Base-by-base conservation (phyloP, 2,329 filamentous ascomycete genomes). In the Fusarium lyarnte region DNA sequence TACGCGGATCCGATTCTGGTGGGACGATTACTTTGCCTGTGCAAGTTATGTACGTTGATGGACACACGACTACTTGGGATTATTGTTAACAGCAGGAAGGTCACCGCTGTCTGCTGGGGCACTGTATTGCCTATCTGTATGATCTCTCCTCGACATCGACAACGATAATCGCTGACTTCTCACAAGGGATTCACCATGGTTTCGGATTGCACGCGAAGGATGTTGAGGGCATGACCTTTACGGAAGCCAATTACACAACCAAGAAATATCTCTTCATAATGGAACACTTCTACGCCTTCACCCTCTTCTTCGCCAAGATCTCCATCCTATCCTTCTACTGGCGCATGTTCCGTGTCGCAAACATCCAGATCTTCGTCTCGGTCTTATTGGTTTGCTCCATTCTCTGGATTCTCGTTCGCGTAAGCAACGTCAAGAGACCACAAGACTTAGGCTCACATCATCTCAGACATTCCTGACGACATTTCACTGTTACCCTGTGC, bases 321-420 rank as follows among this genome's bases (percentile, higher is more conserved):
- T 72, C 79, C 2, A 75, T 81, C 10, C 65, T 81, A 6, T 65
- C 49, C 11, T 78, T 81, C 23, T 81, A 81, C 61, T 80, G 77
- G 78, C 77, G 79, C 17, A 70, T 81, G 52, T 81, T 81, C 36
- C 59, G 74, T 3, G 74, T 77, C 19, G 63, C 74, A 14, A 76
- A 76, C 29, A 77, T 77, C 53, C 73, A 73, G 23, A 25, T 76
- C 2, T 65, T 76, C 8, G 75, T 80, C 43, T 63, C 70, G 1
- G 46, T 80, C 8, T 35, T 81, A 4, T 35, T 76, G 19, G 74
- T 42, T 2, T 73, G 70, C n/a, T 78, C 78, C 3, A 19, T 77
- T 8, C 54, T 79, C 8, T 81, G 79, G 79, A 72, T 80, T 27
- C 58, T 73, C 13, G 65, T 75, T 25, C 67, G 78, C 8, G 73